A percentile compares a stretch with the other conserved stretches of the same genome.
Conservation (phyloP, 495 filamentous ascomycete genomes). For the Platismatia glauca region DNA sequence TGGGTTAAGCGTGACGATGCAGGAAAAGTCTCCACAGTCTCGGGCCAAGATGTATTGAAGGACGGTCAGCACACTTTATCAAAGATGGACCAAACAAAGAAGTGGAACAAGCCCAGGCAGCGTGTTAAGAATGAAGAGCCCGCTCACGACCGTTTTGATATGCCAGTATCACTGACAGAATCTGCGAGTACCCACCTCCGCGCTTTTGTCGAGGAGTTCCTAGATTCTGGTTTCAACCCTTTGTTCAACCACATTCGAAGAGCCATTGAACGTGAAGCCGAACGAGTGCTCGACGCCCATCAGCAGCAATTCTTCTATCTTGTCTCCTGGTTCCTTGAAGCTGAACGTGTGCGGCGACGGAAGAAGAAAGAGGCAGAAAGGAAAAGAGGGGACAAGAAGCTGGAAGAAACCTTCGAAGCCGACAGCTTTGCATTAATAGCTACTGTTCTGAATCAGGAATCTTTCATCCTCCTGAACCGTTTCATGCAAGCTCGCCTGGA, state of each 20-base stretch:
- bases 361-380: constrained; percentile 37
- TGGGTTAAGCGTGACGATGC: constrained; percentile 86
- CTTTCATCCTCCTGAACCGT: constrained; percentile 76
- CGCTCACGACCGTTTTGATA: constrained; percentile 64
- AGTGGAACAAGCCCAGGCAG: constrained; percentile 70
- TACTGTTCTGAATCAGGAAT: constrained; percentile 83
- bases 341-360: constrained; percentile 66
- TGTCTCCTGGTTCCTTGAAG: constrained; percentile 87
- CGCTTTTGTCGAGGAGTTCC: constrained; percentile 81
- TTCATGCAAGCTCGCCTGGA: constrained; percentile 70
- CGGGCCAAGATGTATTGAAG: constrained; percentile 74
- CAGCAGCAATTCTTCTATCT: constrained; percentile 83
- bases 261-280: constrained; percentile 82
- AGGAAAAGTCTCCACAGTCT: constrained; percentile 69
- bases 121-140: constrained; percentile 55
- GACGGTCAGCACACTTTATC: constrained; percentile 61
- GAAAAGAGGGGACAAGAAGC: constrained; percentile 34
- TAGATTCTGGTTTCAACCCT: constrained; percentile 94
- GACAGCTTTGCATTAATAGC: constrained; percentile 82
- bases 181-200: constrained; percentile 63
- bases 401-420: constrained; percentile 44
- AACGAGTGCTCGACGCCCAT: constrained; percentile 68
- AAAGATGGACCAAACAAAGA: constrained; percentile 89
- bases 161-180: constrained; percentile 54
- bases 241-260: constrained; percentile 78